Evolutionary conservation across 495 filamentous ascomycete species (phyloP).

Genomic region (Recurvomyces mirabilis): DNA sequence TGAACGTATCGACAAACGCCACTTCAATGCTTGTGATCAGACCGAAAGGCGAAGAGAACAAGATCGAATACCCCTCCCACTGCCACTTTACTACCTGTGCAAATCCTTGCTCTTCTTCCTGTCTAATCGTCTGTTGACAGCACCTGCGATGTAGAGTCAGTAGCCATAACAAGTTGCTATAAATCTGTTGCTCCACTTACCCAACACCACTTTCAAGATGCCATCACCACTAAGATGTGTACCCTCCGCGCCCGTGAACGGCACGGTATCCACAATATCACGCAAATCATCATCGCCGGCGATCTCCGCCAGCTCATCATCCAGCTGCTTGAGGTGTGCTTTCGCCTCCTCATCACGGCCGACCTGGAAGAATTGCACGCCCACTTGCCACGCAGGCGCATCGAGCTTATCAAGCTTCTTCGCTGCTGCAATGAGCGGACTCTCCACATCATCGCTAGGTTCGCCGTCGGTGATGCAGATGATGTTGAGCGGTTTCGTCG

Average conservation of each 20-base stretch:
- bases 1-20: too few relatives aligned
- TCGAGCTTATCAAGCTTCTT: constrained; percentile 57
- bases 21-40: too few relatives aligned
- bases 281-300: constrained; percentile 44
- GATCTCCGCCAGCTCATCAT: constrained; percentile 56
- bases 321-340: constrained; percentile 57
- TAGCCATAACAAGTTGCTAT: too few relatives aligned
- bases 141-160: too few relatives aligned
- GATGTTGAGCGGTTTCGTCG: constrained; percentile 77
- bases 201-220: constrained; percentile 70
- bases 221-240: constrained; percentile 48
- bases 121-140: constrained; percentile 55
- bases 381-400: constrained; percentile 76
- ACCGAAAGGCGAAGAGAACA: too few relatives aligned
- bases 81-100: constrained; percentile 17
- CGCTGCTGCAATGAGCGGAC: constrained; percentile 54
- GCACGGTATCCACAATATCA: constrained; percentile 92
- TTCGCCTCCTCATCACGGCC: constrained; percentile 59
- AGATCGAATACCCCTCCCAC: background rate
- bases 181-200: too few relatives aligned
- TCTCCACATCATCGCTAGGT: constrained; percentile 71
- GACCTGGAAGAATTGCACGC: constrained; percentile 96
- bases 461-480: constrained; percentile 89
- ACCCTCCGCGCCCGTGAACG: constrained; percentile 45
- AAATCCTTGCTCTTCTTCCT: constrained; percentile 29